These are phyloP conservation scores for Zymoseptoria passerinii DNA, from an alignment of 2,329 filamentous ascomycete species.

Conservation along the genomic window DNA sequence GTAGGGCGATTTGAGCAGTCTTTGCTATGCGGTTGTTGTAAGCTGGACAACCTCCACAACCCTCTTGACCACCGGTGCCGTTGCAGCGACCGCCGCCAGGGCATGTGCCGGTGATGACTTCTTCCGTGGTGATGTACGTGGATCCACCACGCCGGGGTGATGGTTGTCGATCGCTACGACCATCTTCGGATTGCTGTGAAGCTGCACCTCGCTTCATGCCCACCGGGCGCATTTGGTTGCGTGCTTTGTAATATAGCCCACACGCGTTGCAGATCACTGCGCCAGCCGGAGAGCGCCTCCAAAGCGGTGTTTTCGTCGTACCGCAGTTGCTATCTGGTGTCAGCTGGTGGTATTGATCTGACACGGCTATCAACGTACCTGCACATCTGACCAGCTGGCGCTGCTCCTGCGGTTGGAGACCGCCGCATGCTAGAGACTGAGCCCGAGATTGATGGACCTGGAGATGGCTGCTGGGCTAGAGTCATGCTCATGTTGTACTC, in stretches of 20 bases:
- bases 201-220: constrained; percentile 71
- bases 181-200: constrained; percentile 26
- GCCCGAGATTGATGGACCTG: constrained; percentile 3
- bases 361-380: constrained; percentile 46
- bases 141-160: constrained; percentile 39
- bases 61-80: constrained; percentile 88
- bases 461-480: constrained; percentile 5
- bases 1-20: constrained; percentile 61
- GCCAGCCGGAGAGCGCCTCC: constrained; percentile 86
- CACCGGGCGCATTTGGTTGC: constrained; percentile 83
- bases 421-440: constrained; percentile 6
- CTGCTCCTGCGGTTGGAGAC: constrained; percentile 7
- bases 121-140: constrained; percentile 70
- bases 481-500: background rate
- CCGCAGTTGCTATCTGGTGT: constrained; percentile 70
- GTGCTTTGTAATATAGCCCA: constrained; percentile 85
- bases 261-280: constrained; percentile 97
- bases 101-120: constrained; percentile 74
- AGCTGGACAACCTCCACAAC: constrained; percentile 89
- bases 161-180: constrained; percentile 32
- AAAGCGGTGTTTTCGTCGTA: constrained; percentile 86
- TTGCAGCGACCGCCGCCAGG: constrained; percentile 93
- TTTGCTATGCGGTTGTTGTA: constrained; percentile 97
- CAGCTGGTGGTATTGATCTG: background rate
- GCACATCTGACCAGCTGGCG: constrained; percentile 57